Conservation (phyloP, 331 rosid species). For the Malus hybrid region DNA sequence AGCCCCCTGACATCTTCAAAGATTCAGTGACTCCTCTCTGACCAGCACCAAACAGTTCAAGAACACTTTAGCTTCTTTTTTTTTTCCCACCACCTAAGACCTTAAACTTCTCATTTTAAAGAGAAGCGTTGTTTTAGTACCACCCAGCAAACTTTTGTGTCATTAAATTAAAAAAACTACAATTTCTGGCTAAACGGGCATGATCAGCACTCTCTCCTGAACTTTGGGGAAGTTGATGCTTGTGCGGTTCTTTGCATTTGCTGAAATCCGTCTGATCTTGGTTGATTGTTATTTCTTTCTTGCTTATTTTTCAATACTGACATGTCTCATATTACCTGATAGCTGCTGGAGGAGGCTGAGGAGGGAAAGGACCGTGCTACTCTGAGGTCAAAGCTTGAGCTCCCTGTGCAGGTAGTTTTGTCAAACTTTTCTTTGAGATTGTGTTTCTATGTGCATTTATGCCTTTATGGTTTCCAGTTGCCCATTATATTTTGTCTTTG, state of each 20-base stretch:
- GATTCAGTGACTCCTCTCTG: not conserved
- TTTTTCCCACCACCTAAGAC: not conserved
- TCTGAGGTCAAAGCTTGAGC: slow-evolving; percentile 92
- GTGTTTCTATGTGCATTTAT: not conserved
- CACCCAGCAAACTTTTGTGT: not conserved
- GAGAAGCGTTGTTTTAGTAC: not conserved
- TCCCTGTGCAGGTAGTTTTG: slow-evolving; percentile 81
- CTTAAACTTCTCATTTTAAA: not conserved
- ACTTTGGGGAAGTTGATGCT: not conserved
- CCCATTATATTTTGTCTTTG: not conserved
- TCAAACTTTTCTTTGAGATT: slow-evolving; percentile 13
- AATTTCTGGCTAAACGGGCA: not conserved
- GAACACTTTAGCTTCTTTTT: not conserved
- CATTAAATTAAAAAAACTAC: too few species aligned
- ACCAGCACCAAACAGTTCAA: not conserved
- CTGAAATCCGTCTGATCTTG: not conserved
- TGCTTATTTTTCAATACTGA: slow-evolving; percentile 7
- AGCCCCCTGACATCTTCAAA: not conserved
- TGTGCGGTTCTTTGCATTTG: slow-evolving; percentile 7
- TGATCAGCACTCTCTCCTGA: not conserved
- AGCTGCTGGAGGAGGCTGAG: slow-evolving; percentile 92
- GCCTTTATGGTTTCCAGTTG: slow-evolving; percentile 11
- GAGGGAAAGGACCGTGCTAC: slow-evolving; percentile 83
- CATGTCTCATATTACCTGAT: slow-evolving; percentile 5
- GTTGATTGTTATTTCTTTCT: not conserved